These are phyloP conservation scores for Strobilomyces confusus DNA, from an alignment of 768 basidiomycete species.

Conservation along the genomic window DNA sequence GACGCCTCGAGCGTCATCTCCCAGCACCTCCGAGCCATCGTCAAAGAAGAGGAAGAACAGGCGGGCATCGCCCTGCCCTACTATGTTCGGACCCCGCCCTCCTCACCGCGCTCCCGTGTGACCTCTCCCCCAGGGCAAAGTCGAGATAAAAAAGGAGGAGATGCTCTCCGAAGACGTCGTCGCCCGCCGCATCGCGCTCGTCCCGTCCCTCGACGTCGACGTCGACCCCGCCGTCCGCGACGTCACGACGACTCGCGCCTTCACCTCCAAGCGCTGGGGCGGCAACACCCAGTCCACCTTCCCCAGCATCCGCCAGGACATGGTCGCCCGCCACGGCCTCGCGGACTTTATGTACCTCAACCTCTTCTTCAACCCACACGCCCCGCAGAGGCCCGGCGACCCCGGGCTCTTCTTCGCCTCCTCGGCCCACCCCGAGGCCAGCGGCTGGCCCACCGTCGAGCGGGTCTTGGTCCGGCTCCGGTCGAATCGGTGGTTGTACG, in stretches of 20 bases:
- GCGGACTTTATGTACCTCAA: constrained; percentile 19
- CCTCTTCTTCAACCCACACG: constrained; percentile 17
- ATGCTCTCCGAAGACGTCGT: constrained; percentile 22
- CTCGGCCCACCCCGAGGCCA: neutral
- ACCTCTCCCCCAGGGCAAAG: neutral
- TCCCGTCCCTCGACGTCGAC: constrained; percentile 4
- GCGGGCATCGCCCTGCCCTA: neutral
- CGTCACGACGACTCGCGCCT: constrained; percentile 13
- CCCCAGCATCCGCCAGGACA: constrained; percentile 7
- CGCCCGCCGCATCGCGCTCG: constrained; percentile 3
- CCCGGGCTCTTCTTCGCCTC: constrained; percentile 18
- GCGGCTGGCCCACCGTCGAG: neutral
- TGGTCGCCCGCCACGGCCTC: constrained; percentile 14
- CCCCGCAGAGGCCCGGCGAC: constrained; percentile 13
- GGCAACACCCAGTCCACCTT: constrained; percentile 15
- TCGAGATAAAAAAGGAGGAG: constrained; percentile 18
- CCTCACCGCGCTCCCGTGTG: neutral
- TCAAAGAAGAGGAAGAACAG: constrained; percentile 16
- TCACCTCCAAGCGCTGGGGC: constrained; percentile 19
- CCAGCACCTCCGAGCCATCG: neutral
- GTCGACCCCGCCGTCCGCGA: constrained; percentile 15
- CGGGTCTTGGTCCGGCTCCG: constrained; percentile 12
- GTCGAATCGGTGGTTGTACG: constrained; percentile 15
- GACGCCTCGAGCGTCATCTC: constrained; percentile 7
- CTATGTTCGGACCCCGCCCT: neutral